Base-by-base conservation (phyloP, 192 early-diverging fungal genomes). In the Oehlia diaphana region DNA sequence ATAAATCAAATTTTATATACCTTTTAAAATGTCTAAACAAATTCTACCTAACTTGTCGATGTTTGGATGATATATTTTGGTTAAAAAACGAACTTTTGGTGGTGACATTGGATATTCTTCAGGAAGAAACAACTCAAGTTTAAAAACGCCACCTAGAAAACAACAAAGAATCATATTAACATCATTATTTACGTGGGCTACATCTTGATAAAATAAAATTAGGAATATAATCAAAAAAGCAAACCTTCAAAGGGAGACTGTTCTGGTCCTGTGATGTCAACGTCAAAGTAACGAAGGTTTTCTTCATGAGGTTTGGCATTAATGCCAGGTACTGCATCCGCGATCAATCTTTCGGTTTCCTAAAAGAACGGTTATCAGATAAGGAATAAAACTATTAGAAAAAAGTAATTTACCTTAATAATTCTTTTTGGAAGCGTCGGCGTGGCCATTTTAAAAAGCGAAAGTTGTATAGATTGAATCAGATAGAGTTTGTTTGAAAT, bases 31-130 rank as follows among this genome's bases (percentile, higher is more conserved):
- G 82, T 99, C 98, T 76, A 99, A 88, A 74, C 98, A 99, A 80
- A 99, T 98, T 71, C 96, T 91, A 26, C 98, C 98, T 31, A 98
- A 91, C 88, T 96, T 98, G 86, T 99, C 98, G 83, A 99, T 99
- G 83, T 99, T 99, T 26, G 96, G 96, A 84, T 98, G 96, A 87
- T 99, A 99, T 83, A 99, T 99, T 86, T 95, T 96, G 67, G 98
- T 99, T 84, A 99, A 87, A 80, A 96, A 98, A 28, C 96, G 95
- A 53, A 99, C 98, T 89, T 97, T 99, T 61, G 98, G 98, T 63
- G 98, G 95, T 3, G 93, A 92, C 98, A 99, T 99, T 37, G 98
- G 98, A 81, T 99, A 99, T 33, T 97, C 96, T 77, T 97, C 96
- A 74, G 98, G 96, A 79, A 99, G 86, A 82, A 96, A 99, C 72